A percentile compares a stretch with the other conserved stretches of the same genome.
Conservation (phyloP, 169 alveolate species). For the Ophryocystis elektroscirrha region DNA sequence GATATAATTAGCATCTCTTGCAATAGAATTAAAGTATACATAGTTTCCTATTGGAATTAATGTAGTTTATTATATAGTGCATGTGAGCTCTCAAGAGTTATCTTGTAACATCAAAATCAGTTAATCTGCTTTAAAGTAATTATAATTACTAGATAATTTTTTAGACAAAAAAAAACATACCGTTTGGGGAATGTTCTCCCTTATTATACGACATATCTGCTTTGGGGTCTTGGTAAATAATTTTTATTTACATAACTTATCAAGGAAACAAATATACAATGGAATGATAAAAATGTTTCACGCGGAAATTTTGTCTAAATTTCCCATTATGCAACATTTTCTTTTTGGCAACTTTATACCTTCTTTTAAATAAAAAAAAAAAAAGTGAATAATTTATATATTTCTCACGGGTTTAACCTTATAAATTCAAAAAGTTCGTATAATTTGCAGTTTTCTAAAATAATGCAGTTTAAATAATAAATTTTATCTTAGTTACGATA, state of each 20-base stretch:
- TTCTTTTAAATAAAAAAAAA: no score
- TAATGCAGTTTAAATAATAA: no score
- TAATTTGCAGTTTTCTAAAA: no score
- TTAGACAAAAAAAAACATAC: conserved; percentile 19
- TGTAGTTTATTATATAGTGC: neutral
- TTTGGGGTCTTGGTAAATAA: conserved; percentile 14
- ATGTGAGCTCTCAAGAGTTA: neutral
- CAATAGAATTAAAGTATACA: neutral
- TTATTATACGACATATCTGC: conserved; percentile 22
- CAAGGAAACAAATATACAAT: conserved; percentile 12
- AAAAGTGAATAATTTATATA: no score
- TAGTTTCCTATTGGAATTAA: neutral
- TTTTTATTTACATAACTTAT: neutral
- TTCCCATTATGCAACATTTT: conserved; percentile 25
- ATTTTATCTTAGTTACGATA: no score
- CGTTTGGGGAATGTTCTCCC: conserved; percentile 24
- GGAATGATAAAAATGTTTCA: conserved; percentile 22
- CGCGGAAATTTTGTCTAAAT: conserved; percentile 18
- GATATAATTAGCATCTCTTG: neutral
- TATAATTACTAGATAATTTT: neutral
- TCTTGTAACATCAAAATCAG: neutral
- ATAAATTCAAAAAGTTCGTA: no score
- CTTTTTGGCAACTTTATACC: conserved; percentile 10
- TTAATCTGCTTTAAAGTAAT: neutral
- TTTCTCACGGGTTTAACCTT: no score